Evolutionary conservation across 202 grass and related monocot species (phyloP), one percentile per base, ranked within the genome.

Genomic region (Carex sylvatica): DNA sequence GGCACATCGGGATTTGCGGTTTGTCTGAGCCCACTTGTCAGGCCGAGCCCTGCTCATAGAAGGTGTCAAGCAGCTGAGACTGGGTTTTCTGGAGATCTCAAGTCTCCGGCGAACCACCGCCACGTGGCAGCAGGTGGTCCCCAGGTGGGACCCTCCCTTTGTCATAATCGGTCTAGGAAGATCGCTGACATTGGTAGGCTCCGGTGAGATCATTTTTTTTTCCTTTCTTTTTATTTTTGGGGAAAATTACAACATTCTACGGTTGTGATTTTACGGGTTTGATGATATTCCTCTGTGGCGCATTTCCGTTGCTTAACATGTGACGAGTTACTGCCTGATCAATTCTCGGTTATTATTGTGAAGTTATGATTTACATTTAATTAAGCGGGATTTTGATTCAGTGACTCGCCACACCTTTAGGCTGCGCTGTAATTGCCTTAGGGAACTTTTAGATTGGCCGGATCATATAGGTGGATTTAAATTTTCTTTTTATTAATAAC

Each of bases 91-190:
- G 63, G 80, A 64, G 88, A 99, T 23, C 87, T 93, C 52, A 87
- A 82, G 18, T 49, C 89, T 38, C 89, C 87, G 9, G 84, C 78
- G 2, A 85, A 89, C 62, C 87, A 91, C 68, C 83, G 74, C 1
- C 89, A 87, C 66, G 2, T 73, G 36, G 47, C 62, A 18, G 61
- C 23, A 2, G 72, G 78, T 26, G 23, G 78, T 53, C 67, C 23
- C 35, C 23, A 16, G 58, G 13, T 65, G 85, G 85, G 79, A 63
- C 49, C 19, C 5, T 69, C 44, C 70, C 86, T 98, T 6, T 74
- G 23, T 38, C 93, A 93, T 62, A 89, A 94, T 74, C 83, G 88
- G 69, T 99, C 96, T 52, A 90, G 88, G 84, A 99, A 99, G 73
- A 82, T 93, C 14, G 91, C 91, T 85, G 89, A 92, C 78, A 83